These are phyloP conservation scores for Hymenoscyphus occultus DNA, from an alignment of 2,329 filamentous ascomycete species.

Conservation along the genomic window DNA sequence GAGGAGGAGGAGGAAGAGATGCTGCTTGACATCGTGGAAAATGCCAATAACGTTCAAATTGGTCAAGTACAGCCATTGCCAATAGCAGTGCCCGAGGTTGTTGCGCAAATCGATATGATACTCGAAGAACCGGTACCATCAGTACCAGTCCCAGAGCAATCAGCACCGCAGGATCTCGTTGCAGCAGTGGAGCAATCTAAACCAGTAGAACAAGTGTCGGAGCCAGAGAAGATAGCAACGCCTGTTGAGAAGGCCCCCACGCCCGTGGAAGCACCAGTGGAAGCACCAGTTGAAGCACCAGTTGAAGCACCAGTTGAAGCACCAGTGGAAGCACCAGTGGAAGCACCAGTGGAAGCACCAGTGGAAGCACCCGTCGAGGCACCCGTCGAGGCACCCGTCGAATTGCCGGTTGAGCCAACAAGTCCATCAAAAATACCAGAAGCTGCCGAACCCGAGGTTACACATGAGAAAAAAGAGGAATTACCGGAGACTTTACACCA, in stretches of 20 bases:
- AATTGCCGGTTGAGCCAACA: background rate
- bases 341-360: slow-evolving; percentile 2
- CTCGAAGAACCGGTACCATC: background rate
- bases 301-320: too few relatives aligned
- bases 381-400: background rate
- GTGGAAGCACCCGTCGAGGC: slow-evolving; percentile 5
- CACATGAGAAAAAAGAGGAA: background rate
- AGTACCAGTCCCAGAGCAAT: background rate
- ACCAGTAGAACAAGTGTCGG: background rate
- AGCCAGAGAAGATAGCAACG: slow-evolving; percentile 5
- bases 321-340: slow-evolving; percentile 1
- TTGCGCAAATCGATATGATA: background rate
- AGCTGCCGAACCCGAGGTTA: background rate
- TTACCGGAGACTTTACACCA: background rate
- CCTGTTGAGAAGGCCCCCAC: background rate
- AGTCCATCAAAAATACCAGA: background rate
- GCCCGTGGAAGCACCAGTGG: slow-evolving; percentile 6
- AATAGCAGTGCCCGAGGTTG: background rate
- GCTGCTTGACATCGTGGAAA: slow-evolving; percentile 29
- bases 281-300: slow-evolving; percentile 1
- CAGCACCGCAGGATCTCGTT: background rate
- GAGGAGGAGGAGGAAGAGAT: slow-evolving; percentile 32
- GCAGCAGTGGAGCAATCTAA: background rate
- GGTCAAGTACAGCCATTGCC: slow-evolving; percentile 7
- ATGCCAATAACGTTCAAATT: slow-evolving; percentile 21